Evolutionary conservation across 352 stramenopile species (phyloP).

Genomic region (Pythium aristosporum): DNA sequence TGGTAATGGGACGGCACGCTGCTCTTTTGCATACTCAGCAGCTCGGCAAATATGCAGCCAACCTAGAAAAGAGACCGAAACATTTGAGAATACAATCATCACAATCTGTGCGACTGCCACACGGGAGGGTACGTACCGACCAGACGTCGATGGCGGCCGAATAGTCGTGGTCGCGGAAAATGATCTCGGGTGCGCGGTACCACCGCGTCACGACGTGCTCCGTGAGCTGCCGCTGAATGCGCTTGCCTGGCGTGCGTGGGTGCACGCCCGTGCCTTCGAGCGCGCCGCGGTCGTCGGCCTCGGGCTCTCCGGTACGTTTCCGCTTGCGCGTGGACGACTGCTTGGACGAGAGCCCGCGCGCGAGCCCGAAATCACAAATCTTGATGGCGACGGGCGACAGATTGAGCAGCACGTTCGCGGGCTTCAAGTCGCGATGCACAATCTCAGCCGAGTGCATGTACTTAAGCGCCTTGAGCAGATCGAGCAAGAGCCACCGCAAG

Average conservation of each 20-base stretch:
- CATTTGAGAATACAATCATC: neutral
- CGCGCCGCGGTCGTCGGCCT: constrained; percentile 55
- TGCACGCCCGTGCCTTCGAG: constrained; percentile 67
- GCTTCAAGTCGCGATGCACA: constrained; percentile 88
- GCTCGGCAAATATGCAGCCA: constrained; percentile 95
- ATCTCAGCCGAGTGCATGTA: constrained; percentile 90
- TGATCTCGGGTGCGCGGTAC: constrained; percentile 95
- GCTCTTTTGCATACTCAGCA: constrained; percentile 96
- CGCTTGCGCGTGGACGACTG: constrained; percentile 54
- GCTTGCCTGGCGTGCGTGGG: constrained; percentile 67
- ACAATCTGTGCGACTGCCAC: neutral
- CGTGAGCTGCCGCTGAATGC: constrained; percentile 90
- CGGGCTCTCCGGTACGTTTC: constrained; percentile 45
- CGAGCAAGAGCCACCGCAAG: constrained; percentile 79
- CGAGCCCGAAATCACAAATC: constrained; percentile 85
- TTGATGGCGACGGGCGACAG: constrained; percentile 85
- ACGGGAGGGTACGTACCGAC: constrained; percentile 56
- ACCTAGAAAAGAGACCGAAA: constrained; percentile 38
- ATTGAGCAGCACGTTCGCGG: constrained; percentile 86
- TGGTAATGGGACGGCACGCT: constrained; percentile 94
- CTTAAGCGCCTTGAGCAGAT: constrained; percentile 87
- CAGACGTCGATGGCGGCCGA: constrained; percentile 87
- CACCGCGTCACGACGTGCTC: constrained; percentile 95
- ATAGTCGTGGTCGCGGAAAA: constrained; percentile 90
- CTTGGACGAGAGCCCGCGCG: constrained; percentile 65